Evolutionary conservation across 225 moss, liverwort and hornwort species (phyloP).

Genomic region (Marchantia paleacea): DNA sequence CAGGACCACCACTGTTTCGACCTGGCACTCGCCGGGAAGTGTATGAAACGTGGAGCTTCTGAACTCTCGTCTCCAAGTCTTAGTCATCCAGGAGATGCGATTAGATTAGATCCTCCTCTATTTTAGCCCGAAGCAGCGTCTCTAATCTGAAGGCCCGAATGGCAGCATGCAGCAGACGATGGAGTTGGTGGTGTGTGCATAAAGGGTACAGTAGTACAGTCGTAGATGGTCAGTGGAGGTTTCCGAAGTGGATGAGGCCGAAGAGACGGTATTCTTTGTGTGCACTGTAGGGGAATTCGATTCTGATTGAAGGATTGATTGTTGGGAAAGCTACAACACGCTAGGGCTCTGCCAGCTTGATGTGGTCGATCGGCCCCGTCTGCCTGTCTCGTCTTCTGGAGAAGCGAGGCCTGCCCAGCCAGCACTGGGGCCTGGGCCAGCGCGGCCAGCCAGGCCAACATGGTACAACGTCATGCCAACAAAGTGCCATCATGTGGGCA

Average conservation of each 20-base stretch:
- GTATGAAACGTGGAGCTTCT: not conserved
- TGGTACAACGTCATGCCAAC: conserved; percentile 4
- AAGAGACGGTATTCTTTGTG: not conserved
- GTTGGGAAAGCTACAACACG: conserved; percentile 1
- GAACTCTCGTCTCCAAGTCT: not conserved
- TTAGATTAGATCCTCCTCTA: not conserved
- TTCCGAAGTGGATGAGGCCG: not conserved
- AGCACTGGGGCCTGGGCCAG: too few species aligned
- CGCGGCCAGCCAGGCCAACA: not conserved
- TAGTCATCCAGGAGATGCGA: not conserved
- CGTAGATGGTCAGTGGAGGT: not conserved
- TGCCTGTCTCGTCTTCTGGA: not conserved
- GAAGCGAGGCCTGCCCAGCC: not conserved
- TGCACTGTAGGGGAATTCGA: not conserved
- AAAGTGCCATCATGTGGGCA: not conserved
- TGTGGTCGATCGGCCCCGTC: not conserved
- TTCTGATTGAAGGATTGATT: not conserved
- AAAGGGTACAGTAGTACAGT: not conserved
- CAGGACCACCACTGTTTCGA: not conserved
- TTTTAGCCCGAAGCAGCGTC: too few species aligned
- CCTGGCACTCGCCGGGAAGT: not conserved
- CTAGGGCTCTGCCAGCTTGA: not conserved
- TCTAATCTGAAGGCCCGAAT: too few species aligned
- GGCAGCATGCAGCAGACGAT: too few species aligned
- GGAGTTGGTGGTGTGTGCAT: not conserved